Percentiles rank a stretch among this genome's conserved stretches.
Conservation (phyloP, 352 stramenopile genomes). For the Pythium grandisporangium region DNA sequence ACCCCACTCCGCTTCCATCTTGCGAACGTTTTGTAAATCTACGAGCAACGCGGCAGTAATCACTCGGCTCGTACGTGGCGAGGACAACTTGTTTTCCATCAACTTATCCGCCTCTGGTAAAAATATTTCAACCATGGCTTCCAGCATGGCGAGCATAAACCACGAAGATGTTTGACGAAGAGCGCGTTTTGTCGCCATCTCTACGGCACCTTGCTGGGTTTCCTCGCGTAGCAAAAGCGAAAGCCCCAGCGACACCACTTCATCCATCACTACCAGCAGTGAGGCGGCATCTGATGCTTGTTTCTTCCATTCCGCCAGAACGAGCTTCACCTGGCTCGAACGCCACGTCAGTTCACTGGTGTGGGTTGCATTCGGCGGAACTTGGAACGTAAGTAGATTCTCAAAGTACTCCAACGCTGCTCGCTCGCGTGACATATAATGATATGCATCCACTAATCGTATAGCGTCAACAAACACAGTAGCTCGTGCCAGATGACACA, state of each 20-base stretch:
- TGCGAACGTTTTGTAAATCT: slow-evolving; percentile 18
- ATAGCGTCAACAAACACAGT: slow-evolving; percentile 48
- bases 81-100: neutral
- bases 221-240: slow-evolving; percentile 34
- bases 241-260: slow-evolving; percentile 37
- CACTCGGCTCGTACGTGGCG: slow-evolving; percentile 12
- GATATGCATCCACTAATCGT: slow-evolving; percentile 52
- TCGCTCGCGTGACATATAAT: slow-evolving; percentile 32
- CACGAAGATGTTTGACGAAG: too few species aligned
- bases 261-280: slow-evolving; percentile 38
- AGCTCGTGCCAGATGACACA: slow-evolving; percentile 32
- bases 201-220: slow-evolving; percentile 2
- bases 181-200: neutral
- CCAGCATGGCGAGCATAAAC: slow-evolving; percentile 30
- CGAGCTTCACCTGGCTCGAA: slow-evolving; percentile 27
- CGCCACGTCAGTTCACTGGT: slow-evolving; percentile 4
- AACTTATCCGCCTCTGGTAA: slow-evolving; percentile 8
- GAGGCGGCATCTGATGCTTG: slow-evolving; percentile 11
- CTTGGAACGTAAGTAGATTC: slow-evolving; percentile 39
- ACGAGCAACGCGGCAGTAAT: slow-evolving; percentile 22
- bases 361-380: slow-evolving; percentile 1
- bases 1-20: slow-evolving; percentile 25
- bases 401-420: slow-evolving; percentile 50
- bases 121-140: slow-evolving; percentile 17
- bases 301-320: slow-evolving; percentile 10